These are phyloP conservation scores for Ogataea chonburiensis DNA, from an alignment of 805 yeast species.

Conservation along the genomic window DNA sequence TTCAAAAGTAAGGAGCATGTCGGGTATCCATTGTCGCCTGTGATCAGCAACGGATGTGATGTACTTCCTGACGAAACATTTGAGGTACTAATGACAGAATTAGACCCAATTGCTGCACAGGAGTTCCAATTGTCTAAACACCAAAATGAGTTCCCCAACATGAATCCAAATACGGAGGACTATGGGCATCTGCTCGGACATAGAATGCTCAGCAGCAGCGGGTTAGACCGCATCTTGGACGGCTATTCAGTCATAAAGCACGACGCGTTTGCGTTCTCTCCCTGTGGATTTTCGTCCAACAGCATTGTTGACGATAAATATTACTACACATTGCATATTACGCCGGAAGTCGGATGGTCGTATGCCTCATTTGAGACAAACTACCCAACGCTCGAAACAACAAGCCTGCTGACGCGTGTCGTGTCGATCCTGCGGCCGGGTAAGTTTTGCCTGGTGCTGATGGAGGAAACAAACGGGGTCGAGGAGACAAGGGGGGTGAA, in stretches of 20 bases:
- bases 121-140: conserved; percentile 46
- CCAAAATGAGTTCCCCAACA: conserved; percentile 35
- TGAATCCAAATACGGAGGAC: conserved; percentile 55
- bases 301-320: conserved; percentile 62
- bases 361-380: conserved; percentile 96
- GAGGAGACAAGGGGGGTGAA: conserved; percentile 30
- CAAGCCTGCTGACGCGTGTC: conserved; percentile 58
- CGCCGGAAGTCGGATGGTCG: conserved; percentile 93
- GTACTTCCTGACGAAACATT: conserved; percentile 56
- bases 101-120: conserved; percentile 54
- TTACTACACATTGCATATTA: conserved; percentile 81
- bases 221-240: conserved; percentile 53
- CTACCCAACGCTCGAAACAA: conserved; percentile 53
- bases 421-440: conserved; percentile 70
- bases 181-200: conserved; percentile 79
- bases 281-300: conserved; percentile 94
- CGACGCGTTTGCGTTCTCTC: conserved; percentile 88
- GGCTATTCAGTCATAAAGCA: conserved; percentile 37
- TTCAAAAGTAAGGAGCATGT: conserved; percentile 4
- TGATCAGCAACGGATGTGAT: conserved; percentile 13
- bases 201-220: conserved; percentile 60
- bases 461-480: conserved; percentile 34
- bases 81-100: conserved; percentile 88
- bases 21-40: conserved; percentile 27
- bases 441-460: conserved; percentile 53